Evolutionary conservation across 345 rosid genomes (phyloP), one percentile per base, ranked within the genome.

Genomic region (Brassica incana): DNA sequence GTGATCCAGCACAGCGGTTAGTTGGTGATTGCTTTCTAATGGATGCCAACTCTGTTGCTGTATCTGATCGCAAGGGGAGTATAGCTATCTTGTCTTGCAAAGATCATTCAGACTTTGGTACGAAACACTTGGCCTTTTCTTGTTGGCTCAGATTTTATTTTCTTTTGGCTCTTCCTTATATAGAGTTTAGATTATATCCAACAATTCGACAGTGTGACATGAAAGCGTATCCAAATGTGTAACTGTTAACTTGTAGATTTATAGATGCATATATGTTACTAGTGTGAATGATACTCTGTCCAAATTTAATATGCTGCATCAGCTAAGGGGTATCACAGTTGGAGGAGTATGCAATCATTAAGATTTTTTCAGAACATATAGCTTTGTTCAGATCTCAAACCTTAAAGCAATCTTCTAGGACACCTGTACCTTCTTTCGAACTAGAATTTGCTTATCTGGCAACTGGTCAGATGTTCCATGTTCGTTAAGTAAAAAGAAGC

Each of bases 41-140:
- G 86, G 96, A 93, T 78, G 87, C 72, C 68, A 86, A 93, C 79
- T 91, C 96, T 5, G 97, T 94, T 74, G 89, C 90, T 76, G 98
- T 93, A 85, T 93, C 99, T 66, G 99, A 95, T 80, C 93, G 99
- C 60, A 93, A 93, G 84, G 99, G 98, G 80, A 89, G 96, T 88
- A 85, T 95, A 81, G 91, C 95, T 76, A 85, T 95, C 74, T 77
- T 95, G 71, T 93, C 99, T 68, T 87, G 90, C 84, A 85, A 93
- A 40, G 93, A 87, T 80, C 89, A 79, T 72, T 66, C 80, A 73
- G 96, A 91, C 82, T 67, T 76, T 72, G 88, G 97, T 91, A 76
- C 25, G 65, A 40, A 76, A 8, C 65, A 59, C 60, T 15, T 81
- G 0, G 7, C 74, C 68, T 76, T 67, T 65, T 14, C 72, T 63